phyloP scores from a whole-genome alignment of 257 asterid species.

The Scutellaria minor region DNA sequence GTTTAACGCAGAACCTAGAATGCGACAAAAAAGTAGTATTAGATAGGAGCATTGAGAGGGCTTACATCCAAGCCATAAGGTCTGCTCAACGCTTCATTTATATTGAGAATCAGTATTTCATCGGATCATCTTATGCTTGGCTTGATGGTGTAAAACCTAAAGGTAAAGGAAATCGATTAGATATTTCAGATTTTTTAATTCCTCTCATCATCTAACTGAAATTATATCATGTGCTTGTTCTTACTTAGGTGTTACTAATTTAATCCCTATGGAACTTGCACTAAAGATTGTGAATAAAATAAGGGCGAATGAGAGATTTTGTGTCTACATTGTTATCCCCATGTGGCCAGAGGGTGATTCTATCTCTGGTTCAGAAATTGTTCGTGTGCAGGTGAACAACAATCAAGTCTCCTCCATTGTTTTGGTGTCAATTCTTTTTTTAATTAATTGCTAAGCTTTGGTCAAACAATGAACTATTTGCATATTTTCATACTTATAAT shows the following conservation, averaged over 20 bases:
- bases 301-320: slow-evolving; percentile 36
- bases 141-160: background rate
- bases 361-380: slow-evolving; percentile 28
- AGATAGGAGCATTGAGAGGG: slow-evolving; percentile 40
- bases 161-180: background rate
- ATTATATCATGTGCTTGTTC: background rate
- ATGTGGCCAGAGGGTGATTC: slow-evolving; percentile 49
- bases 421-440: too few species aligned
- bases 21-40: slow-evolving; percentile 23
- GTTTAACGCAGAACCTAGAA: slow-evolving; percentile 28
- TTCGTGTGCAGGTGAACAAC: slow-evolving; percentile 43
- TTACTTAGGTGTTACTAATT: slow-evolving; percentile 37
- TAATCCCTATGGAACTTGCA: slow-evolving; percentile 42
- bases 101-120: slow-evolving; percentile 42
- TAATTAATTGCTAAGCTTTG: too few species aligned
- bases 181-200: background rate
- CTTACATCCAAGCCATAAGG: slow-evolving; percentile 41
- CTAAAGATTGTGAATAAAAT: slow-evolving; percentile 40
- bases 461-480: too few species aligned
- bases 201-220: background rate
- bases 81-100: slow-evolving; percentile 38
- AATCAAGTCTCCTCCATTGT: background rate
- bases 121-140: slow-evolving; percentile 42
- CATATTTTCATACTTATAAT: background rate
- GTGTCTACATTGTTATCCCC: slow-evolving; percentile 42